Evolutionary conservation across 2,329 filamentous ascomycete species (phyloP).

Genomic region (Phialophora verrucosa): DNA sequence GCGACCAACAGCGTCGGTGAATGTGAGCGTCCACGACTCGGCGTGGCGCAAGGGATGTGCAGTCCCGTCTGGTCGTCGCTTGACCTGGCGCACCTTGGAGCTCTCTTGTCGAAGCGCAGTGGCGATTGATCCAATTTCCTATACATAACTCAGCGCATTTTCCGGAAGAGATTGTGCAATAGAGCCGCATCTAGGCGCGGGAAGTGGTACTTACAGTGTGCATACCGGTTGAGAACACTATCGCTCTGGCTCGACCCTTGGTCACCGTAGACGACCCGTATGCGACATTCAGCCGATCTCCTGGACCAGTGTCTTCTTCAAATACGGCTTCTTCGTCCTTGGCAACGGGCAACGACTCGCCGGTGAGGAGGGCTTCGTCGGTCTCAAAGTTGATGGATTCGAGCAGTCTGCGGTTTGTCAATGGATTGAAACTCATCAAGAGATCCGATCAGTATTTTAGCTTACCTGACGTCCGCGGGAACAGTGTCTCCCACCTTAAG

Average conservation of each 20-base stretch:
- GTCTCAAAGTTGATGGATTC: slow-evolving; percentile 65
- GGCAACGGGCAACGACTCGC: slow-evolving; percentile 64
- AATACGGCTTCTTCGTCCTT: slow-evolving; percentile 60
- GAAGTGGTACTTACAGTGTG: slow-evolving; percentile 47
- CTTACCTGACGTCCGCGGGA: slow-evolving; percentile 51
- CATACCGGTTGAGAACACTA: slow-evolving; percentile 67
- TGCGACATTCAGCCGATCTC: slow-evolving; percentile 66
- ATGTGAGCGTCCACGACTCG: slow-evolving; percentile 59
- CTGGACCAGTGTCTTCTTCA: slow-evolving; percentile 59
- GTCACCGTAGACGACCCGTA: slow-evolving; percentile 68
- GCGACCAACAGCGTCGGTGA: slow-evolving; percentile 63
- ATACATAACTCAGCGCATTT: background rate
- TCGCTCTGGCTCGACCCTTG: slow-evolving; percentile 65
- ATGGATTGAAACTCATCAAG: background rate
- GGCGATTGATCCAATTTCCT: slow-evolving; percentile 68
- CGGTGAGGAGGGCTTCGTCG: slow-evolving; percentile 66
- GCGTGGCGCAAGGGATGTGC: slow-evolving; percentile 60
- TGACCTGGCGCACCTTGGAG: slow-evolving; percentile 58
- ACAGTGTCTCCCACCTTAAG: slow-evolving; percentile 55
- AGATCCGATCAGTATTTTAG: background rate
- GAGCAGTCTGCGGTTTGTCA: slow-evolving; percentile 41
- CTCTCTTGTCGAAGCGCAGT: slow-evolving; percentile 66
- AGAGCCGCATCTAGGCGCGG: background rate
- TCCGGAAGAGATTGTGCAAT: background rate
- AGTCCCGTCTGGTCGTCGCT: slow-evolving; percentile 57